Percentiles rank a stretch among this genome's conserved stretches.
These are phyloP conservation scores for Aciculosporium take DNA, from an alignment of 2,329 filamentous ascomycete genomes.

Conservation along the genomic window DNA sequence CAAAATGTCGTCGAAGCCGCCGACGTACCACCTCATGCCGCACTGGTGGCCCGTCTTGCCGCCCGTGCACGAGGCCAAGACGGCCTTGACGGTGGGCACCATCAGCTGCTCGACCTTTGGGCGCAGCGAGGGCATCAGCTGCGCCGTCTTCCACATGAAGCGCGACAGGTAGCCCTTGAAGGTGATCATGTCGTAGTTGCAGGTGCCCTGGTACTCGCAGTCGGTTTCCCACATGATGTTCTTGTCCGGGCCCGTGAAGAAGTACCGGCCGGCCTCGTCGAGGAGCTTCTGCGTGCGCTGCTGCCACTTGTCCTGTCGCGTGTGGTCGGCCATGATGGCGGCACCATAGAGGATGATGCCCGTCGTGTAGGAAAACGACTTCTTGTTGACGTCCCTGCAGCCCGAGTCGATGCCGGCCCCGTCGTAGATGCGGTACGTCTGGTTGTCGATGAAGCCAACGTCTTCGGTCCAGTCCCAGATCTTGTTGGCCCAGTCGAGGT, in stretches of 20 bases:
- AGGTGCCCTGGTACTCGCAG: conserved; percentile 45
- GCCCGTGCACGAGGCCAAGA: conserved; percentile 42
- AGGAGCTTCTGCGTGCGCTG: conserved; percentile 38
- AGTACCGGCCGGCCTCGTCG: conserved; percentile 37
- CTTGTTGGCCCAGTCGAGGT: conserved; percentile 51
- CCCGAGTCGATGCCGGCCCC: conserved; percentile 41
- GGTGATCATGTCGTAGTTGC: conserved; percentile 49
- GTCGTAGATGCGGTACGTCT: conserved; percentile 43
- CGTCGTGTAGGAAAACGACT: conserved; percentile 51
- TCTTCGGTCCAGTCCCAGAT: conserved; percentile 50
- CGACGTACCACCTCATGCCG: conserved; percentile 48
- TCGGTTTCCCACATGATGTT: conserved; percentile 51
- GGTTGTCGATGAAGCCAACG: conserved; percentile 40
- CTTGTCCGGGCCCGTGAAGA: conserved; percentile 37
- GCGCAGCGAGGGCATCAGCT: conserved; percentile 41
- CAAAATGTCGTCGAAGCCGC: conserved; percentile 37
- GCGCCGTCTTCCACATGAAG: conserved; percentile 45
- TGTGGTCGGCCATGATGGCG: conserved; percentile 49
- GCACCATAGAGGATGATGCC: conserved; percentile 53
- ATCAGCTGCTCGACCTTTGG: conserved; percentile 34
- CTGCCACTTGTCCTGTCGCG: conserved; percentile 37
- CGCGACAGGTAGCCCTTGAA: conserved; percentile 56
- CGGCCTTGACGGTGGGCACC: conserved; percentile 37
- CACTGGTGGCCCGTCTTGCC: conserved; percentile 37
- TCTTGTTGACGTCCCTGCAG: conserved; percentile 37